phyloP scores from a whole-genome alignment of 106 monocot species.

The Vanilla planifolia region DNA sequence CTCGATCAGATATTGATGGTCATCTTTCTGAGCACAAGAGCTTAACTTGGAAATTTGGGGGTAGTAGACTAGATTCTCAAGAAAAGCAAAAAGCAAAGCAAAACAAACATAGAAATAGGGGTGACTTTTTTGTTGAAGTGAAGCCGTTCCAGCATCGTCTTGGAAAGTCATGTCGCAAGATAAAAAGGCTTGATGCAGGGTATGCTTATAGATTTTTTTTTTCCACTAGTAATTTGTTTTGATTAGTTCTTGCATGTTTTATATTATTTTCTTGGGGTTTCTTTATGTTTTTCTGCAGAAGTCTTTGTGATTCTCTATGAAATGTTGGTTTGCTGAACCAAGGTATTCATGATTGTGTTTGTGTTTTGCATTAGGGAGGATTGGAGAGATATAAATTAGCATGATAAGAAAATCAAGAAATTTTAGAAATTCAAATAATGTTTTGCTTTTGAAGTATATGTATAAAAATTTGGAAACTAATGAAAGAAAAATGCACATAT shows the following conservation, averaged over 20 bases:
- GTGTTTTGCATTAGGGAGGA: too few species aligned
- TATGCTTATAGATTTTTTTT: slow-evolving; percentile 10
- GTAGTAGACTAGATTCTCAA: slow-evolving; percentile 28
- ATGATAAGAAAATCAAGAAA: too few species aligned
- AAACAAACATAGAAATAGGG: slow-evolving; percentile 36
- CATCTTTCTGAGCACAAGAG: slow-evolving; percentile 26
- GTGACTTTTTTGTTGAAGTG: slow-evolving; percentile 16
- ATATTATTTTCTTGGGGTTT: background rate
- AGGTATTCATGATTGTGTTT: too few species aligned
- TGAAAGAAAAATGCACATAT: too few species aligned
- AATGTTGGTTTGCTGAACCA: too few species aligned
- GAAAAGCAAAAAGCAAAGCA: slow-evolving; percentile 51
- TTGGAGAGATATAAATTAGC: too few species aligned
- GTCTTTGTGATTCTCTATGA: too few species aligned
- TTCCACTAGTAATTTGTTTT: background rate
- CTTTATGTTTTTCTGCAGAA: background rate
- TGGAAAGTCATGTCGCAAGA: slow-evolving; percentile 82
- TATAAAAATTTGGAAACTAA: too few species aligned
- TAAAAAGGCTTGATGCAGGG: slow-evolving; percentile 40
- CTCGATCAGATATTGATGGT: slow-evolving; percentile 42
- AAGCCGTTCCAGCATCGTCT: slow-evolving; percentile 48
- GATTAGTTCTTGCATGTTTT: background rate
- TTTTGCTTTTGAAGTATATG: too few species aligned
- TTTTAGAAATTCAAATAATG: too few species aligned
- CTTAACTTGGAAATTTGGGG: slow-evolving; percentile 73